These are phyloP conservation scores for Russula vinacea DNA, from an alignment of 768 basidiomycete species.

Conservation along the genomic window DNA sequence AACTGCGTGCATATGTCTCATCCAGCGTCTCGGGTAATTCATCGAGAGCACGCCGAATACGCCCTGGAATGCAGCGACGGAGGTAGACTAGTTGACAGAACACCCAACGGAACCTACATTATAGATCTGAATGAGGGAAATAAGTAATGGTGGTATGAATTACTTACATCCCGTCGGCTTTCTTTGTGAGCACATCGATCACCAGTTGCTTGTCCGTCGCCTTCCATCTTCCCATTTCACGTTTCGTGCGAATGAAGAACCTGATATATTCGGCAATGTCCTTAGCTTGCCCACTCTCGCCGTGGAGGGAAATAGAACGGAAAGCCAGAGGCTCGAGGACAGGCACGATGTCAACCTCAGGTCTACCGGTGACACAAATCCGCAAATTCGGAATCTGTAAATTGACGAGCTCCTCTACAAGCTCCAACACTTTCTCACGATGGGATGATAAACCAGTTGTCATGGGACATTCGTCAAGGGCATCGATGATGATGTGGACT, in stretches of 20 bases:
- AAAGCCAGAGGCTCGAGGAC: neutral
- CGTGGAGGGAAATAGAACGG: neutral
- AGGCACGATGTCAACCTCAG: neutral
- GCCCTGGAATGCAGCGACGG: neutral
- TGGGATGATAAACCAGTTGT: neutral
- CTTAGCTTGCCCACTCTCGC: neutral
- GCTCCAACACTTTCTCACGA: neutral
- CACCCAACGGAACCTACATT: neutral
- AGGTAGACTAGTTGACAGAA: neutral
- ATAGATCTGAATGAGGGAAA: neutral
- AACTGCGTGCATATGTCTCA: neutral
- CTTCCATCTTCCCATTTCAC: constrained; percentile 2
- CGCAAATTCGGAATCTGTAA: neutral
- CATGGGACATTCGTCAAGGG: constrained; percentile 7
- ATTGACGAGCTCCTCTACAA: neutral
- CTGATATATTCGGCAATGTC: constrained; percentile 5
- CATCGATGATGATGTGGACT: constrained; percentile 2
- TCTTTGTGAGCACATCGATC: neutral
- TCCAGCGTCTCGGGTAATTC: neutral
- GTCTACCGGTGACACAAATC: constrained; percentile 11
- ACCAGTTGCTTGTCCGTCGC: neutral
- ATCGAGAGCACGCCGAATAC: neutral
- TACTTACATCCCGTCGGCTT: constrained; percentile 8
- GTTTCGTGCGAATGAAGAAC: neutral
- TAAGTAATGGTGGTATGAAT: neutral